Evolutionary conservation across 768 basidiomycete genomes (phyloP).

Genomic region (Boletus rufocinnamomeus): DNA sequence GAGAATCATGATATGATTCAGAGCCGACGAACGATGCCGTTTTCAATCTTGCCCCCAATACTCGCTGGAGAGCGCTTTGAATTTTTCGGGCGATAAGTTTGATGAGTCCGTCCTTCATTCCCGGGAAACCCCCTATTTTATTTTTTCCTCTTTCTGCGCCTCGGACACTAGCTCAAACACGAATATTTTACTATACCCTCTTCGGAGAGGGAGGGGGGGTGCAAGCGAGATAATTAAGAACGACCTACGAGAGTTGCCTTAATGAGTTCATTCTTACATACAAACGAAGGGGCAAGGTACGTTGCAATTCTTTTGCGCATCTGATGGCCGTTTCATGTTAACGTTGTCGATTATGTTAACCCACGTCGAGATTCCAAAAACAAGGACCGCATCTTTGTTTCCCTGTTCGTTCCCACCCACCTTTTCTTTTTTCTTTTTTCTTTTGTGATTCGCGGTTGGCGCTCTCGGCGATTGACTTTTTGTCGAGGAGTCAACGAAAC

Average conservation of each 20-base stretch:
- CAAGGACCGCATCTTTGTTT: not conserved
- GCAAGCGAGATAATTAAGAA: not conserved
- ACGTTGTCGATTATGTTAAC: slow-evolving; percentile 10
- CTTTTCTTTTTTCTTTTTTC: not conserved
- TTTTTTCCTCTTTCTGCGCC: not conserved
- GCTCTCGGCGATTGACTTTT: not conserved
- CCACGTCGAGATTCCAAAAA: slow-evolving; percentile 4
- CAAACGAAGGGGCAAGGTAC: slow-evolving; percentile 7
- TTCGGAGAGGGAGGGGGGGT: not conserved
- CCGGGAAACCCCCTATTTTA: not conserved
- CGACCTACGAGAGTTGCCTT: slow-evolving; percentile 2
- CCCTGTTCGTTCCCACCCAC: not conserved
- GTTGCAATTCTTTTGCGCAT: slow-evolving; percentile 7
- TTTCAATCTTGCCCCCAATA: not conserved
- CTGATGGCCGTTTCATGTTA: slow-evolving; percentile 27
- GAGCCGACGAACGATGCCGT: slow-evolving; percentile 9
- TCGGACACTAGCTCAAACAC: not conserved
- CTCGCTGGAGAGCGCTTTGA: not conserved
- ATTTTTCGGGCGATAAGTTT: not conserved
- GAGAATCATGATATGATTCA: not conserved
- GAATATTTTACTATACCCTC: not conserved
- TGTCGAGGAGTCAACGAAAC: not conserved
- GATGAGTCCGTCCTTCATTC: slow-evolving; percentile 15
- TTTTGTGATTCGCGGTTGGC: not conserved
- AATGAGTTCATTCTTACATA: slow-evolving; percentile 16